Evolutionary conservation across 176 grass and related monocot genomes (phyloP).

Genomic region (Zoysia japonica): DNA sequence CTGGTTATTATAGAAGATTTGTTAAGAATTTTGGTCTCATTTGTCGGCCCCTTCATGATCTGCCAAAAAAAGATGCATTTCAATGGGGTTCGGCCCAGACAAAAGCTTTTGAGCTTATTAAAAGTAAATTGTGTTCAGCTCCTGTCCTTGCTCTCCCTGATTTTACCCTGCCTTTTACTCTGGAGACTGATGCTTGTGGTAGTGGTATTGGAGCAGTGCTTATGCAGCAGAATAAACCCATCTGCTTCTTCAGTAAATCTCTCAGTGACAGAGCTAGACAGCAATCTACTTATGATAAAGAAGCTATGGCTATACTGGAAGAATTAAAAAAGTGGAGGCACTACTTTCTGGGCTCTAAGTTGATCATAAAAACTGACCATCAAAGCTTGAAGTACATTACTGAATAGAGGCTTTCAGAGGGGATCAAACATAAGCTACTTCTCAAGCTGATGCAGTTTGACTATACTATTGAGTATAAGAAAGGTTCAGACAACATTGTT

Average conservation of each 20-base stretch:
- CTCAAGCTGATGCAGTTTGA: neutral
- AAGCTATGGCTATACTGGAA: neutral
- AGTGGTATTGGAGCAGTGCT: neutral
- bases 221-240: neutral
- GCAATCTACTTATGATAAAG: neutral
- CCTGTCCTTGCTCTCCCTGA: neutral
- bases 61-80: neutral
- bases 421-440: neutral
- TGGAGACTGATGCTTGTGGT: neutral
- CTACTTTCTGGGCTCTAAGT: neutral
- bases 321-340: neutral
- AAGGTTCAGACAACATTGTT: neutral
- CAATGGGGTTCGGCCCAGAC: neutral
- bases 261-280: rapidly evolving
- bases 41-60: neutral
- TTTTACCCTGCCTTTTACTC: neutral
- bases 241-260: neutral
- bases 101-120: neutral
- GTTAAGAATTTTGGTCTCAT: neutral
- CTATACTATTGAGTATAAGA: neutral
- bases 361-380: neutral
- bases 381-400: neutral
- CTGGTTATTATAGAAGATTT: neutral
- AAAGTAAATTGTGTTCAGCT: neutral
- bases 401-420: neutral